Percentiles rank a stretch among this genome's conserved stretches.
These are phyloP conservation scores for Lablab purpureus DNA, from an alignment of 306 rosid genomes.

Conservation along the genomic window DNA sequence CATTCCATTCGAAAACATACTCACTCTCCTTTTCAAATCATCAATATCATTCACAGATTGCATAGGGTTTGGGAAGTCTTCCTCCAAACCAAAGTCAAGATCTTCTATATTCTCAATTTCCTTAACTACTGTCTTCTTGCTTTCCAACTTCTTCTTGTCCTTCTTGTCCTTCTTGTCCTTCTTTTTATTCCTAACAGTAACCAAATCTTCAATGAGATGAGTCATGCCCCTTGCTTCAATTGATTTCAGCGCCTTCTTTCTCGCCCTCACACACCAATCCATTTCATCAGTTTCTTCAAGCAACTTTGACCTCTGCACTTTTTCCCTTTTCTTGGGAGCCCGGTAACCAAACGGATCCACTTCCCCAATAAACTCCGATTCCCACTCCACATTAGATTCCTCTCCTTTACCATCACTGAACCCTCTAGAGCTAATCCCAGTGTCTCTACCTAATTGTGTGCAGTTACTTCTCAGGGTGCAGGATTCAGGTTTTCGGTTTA, in stretches of 20 bases:
- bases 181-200: conserved; percentile 64
- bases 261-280: conserved; percentile 93
- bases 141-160: conserved; percentile 58
- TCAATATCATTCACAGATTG: conserved; percentile 41
- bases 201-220: conserved; percentile 62
- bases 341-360: conserved; percentile 74
- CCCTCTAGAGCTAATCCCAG: conserved; percentile 38
- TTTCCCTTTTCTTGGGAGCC: conserved; percentile 68
- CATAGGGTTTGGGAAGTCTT: conserved; percentile 45
- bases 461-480: conserved; percentile 48
- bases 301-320: conserved; percentile 56
- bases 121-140: conserved; percentile 49
- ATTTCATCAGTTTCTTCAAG: conserved; percentile 68
- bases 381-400: conserved; percentile 64
- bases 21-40: conserved; percentile 60
- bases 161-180: conserved; percentile 69
- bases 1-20: conserved; percentile 67
- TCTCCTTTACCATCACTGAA: conserved; percentile 46
- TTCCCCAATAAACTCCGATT: conserved; percentile 69
- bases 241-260: conserved; percentile 71
- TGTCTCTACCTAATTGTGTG: conserved; percentile 46
- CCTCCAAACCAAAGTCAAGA: conserved; percentile 51
- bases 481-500: conserved; percentile 35
- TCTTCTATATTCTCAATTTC: conserved; percentile 55
- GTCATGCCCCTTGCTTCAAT: conserved; percentile 75